phyloP scores from a whole-genome alignment of 2,329 filamentous ascomycete genomes.

The Coniochaeta ligniaria region DNA sequence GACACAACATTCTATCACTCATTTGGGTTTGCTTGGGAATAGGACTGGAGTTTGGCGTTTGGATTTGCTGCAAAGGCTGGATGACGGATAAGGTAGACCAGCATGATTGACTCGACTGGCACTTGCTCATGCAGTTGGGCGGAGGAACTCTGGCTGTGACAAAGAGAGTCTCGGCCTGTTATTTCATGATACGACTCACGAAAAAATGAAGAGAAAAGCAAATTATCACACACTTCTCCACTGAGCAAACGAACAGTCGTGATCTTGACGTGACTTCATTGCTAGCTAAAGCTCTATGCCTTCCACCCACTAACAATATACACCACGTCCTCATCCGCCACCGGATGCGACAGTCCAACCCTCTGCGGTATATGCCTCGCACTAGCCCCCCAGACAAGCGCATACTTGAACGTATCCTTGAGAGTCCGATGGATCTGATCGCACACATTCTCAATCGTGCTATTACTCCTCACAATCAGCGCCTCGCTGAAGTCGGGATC shows the following conservation, averaged over 20 bases:
- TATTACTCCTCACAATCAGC: slow-evolving; percentile 81
- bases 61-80: background rate
- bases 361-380: slow-evolving; percentile 91
- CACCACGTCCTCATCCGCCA: slow-evolving; percentile 63
- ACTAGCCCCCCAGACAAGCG: slow-evolving; percentile 94
- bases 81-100: background rate
- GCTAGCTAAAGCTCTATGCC: slow-evolving; percentile 31
- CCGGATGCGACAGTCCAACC: slow-evolving; percentile 76
- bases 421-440: slow-evolving; percentile 88
- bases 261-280: background rate
- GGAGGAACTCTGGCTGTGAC: background rate
- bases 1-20: background rate
- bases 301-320: slow-evolving; percentile 60
- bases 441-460: slow-evolving; percentile 93
- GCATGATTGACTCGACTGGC: background rate
- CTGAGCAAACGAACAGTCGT: background rate
- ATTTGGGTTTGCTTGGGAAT: background rate
- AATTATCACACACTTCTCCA: background rate
- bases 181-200: background rate
- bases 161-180: background rate
- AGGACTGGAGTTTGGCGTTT: background rate
- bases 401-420: slow-evolving; percentile 99
- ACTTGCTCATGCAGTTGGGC: background rate
- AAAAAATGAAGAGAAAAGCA: background rate
- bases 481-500: slow-evolving; percentile 89